Evolutionary conservation across 2,329 filamentous ascomycete genomes (phyloP).

Genomic region (Sporothrix pallida): DNA sequence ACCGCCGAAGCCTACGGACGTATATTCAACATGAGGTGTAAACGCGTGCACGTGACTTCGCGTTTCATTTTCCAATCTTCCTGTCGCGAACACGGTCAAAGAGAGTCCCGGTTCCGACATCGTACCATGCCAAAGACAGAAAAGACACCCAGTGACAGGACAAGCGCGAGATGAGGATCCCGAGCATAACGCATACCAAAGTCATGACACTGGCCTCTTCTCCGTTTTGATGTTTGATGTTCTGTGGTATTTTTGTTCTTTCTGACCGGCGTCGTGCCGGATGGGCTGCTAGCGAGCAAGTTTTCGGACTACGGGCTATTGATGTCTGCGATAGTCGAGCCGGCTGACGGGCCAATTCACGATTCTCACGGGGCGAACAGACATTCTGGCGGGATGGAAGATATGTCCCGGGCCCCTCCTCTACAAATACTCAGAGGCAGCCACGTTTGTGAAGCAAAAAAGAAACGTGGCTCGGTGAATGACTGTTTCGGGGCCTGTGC

Average conservation of each 20-base stretch:
- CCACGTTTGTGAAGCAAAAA: not conserved
- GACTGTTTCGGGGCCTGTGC: not conserved
- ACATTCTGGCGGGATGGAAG: not conserved
- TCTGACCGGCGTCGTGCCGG: not conserved
- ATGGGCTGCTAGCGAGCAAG: not conserved
- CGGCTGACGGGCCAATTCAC: not conserved
- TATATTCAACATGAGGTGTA: not conserved
- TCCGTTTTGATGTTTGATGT: not conserved
- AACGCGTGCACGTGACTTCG: not conserved
- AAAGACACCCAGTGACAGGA: not conserved
- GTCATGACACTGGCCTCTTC: not conserved
- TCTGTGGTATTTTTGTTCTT: not conserved
- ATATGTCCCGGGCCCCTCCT: not conserved
- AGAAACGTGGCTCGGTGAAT: not conserved
- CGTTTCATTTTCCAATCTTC: not conserved
- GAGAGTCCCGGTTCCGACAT: not conserved
- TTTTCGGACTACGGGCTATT: not conserved
- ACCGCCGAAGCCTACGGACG: not conserved
- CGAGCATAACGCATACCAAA: not conserved
- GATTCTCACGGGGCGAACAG: not conserved
- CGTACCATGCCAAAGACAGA: not conserved
- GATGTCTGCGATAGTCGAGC: not conserved
- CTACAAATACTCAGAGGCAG: not conserved
- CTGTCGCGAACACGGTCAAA: not conserved
- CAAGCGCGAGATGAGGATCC: not conserved